Base-by-base conservation (phyloP, 2,329 filamentous ascomycete species). In the Atkinsonella hypoxylon region DNA sequence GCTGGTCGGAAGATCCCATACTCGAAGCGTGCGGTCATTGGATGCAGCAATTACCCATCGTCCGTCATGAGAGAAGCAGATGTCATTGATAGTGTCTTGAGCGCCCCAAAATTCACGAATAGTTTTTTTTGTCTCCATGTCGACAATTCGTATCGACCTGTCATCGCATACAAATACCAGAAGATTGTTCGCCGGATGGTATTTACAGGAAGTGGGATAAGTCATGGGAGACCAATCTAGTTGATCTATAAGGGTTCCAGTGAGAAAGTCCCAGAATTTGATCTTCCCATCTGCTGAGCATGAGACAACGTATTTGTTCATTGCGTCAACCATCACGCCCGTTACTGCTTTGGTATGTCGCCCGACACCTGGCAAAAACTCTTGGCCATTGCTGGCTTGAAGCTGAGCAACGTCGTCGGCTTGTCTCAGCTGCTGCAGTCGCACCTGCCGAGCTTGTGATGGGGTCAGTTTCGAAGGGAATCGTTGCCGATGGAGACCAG, bases 251-350 rank as follows among this genome's bases (percentile, higher is more conserved):
- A 97, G 75, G 43, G 81, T 78, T 8, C 91, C 93, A 0, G 86
- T 88, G n/a, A 82, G 68, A 56, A 98, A 95, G 57, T 95, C 87
- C 94, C 94, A 98, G 64, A 98, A 97, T 71, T 96, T 97, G 59
- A 97, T 77, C 66, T 85, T 95, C 32, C 93, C 93, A 65, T 98
- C 93, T 13, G 89, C 70, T 2, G 88, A 85, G 63, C 89, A 95
- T 54, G 89, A 95, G 42, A 96, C 81, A 47, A 97, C 75, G 17
- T 78, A 81, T 56, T 84, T 87, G 67, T 96, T 96, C 65, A 97
- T 75, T n/a, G 82, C 83, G 68, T 98, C 91, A 15, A 97, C 81
- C 22, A 88, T 77, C 40, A 98, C 72, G 1, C 93, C 94, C 1
- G 91, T 95, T 5, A 98, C 81, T 2, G 87, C 76, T 59, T 84